Evolutionary conservation across 495 filamentous ascomycete species (phyloP), one percentile per base, ranked within the genome.

Genomic region (Penicillium coprophilum): DNA sequence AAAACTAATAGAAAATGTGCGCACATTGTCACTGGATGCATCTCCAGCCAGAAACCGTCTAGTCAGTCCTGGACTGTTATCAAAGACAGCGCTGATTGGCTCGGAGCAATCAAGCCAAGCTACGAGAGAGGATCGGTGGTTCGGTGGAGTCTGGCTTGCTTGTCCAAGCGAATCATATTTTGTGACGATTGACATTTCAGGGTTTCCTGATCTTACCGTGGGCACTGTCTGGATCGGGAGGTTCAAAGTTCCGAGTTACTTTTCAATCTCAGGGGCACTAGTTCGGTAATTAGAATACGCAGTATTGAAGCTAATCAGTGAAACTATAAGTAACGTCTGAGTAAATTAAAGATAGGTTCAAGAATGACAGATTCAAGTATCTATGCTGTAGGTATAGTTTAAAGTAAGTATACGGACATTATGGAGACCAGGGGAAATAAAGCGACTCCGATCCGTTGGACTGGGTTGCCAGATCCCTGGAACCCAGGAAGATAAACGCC

Each of bases 381-480:
- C 41, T 23, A 43, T 12, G n/a, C n/a, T n/a, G n/a, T n/a, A n/a
- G n/a, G n/a, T n/a, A n/a, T 28, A 19, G 17, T 36, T 7, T 1
- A 51, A 57, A 28, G 20, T 27, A 51, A 41, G 50, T 15, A 31
- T 28, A 12, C n/a, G 24, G 17, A 39, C 11, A 13, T 40, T 31
- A 43, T 52, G 39, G 38, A 52, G 50, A 41, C 28, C 19, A 40
- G 13, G 38, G 38, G 52, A 58, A 55, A 53, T 45, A 64, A 61
- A 34, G 46, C 21, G 31, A 44, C 55, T 34, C 62, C 57, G 60
- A 52, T 61, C 65, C 65, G 55, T 46, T 59, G 65, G 65, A 47
- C 63, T 63, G 65, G 62, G 57, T 46, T 55, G 47, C 36, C 15
- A 39, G 44, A 46, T 30, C 36, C 46, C 20, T 51, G 50, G 51